Base-by-base conservation (phyloP, 2,329 filamentous ascomycete genomes). In the Esteya vermicola region DNA sequence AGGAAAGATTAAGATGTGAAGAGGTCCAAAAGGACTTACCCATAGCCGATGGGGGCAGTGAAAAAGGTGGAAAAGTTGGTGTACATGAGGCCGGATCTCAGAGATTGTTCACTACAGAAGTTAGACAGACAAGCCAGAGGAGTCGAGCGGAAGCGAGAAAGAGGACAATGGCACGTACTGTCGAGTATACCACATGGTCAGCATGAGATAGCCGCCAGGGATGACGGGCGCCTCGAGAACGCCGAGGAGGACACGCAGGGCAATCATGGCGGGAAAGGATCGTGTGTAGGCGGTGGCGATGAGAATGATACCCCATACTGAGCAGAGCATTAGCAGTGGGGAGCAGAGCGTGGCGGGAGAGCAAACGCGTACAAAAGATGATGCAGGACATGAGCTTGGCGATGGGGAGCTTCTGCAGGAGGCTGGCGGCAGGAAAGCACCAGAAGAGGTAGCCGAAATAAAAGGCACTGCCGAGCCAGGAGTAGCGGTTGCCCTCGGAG, bases 361-460 rank as follows among this genome's bases (percentile, higher is more conserved):
- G n/a, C n/a, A n/a, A n/a, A n/a, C n/a, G n/a, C n/a, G n/a, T n/a
- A n/a, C n/a, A n/a, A n/a, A n/a, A n/a, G n/a, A n/a, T n/a, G n/a
- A n/a, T n/a, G n/a, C n/a, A n/a, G n/a, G n/a, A 50, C 40, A 60
- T 48, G 21, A 53, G 48, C 40, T 58, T 61, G 16, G 56, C 57
- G 13, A 60, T 47, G 2, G 57, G 57, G 30, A 58, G 51, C 14
- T 47, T 48, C 41, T 59, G 57, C 13, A 59, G 46, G 0, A 59
- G 42, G 20, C 43, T 47, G 18, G 51, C 52, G n/a, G 48, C 50
- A 12, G 55, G 56, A 9, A 58, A 53, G 34, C 54, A 55, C 42
- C 51, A 54, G 25, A 57, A 38, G 19, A 60, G 47, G 36, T 61
- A 60, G 18, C 56, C 55, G 28, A 58, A 56, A 20, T 52, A 52